Evolutionary conservation across 345 rosid genomes (phyloP).

Genomic region (Aurinia saxatilis): DNA sequence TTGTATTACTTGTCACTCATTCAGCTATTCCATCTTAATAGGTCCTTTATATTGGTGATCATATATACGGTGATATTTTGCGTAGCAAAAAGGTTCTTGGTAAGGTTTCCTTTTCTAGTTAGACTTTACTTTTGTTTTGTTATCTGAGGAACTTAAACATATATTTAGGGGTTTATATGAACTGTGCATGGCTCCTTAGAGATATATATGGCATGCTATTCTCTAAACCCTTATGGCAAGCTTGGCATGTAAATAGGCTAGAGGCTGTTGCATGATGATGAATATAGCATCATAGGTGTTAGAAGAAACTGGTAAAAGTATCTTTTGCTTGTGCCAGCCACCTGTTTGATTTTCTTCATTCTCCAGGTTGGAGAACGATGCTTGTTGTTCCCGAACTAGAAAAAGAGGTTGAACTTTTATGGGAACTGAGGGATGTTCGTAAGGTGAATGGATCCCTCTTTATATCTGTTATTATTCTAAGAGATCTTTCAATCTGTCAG

Average conservation of each 20-base stretch:
- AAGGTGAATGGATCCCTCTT: slow-evolving; percentile 44
- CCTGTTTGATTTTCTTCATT: slow-evolving; percentile 7
- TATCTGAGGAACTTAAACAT: not conserved
- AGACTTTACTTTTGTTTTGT: not conserved
- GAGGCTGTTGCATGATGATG: not conserved
- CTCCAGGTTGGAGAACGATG: slow-evolving; percentile 96
- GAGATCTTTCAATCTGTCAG: not conserved
- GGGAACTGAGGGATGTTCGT: slow-evolving; percentile 62
- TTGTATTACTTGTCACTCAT: slow-evolving; percentile 1
- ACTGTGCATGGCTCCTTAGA: not conserved
- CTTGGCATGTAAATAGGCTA: not conserved
- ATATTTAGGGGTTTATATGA: not conserved
- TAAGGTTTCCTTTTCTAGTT: slow-evolving; percentile 22
- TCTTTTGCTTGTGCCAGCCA: not conserved
- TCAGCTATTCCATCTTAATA: slow-evolving; percentile 21
- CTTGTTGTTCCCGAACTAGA: slow-evolving; percentile 97
- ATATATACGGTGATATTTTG: slow-evolving; percentile 93
- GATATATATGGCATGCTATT: not conserved
- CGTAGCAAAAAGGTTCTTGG: slow-evolving; percentile 97
- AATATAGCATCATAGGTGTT: not conserved
- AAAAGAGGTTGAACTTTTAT: slow-evolving; percentile 83
- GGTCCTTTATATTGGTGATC: slow-evolving; percentile 99
- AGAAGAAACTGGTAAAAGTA: not conserved
- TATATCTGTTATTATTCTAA: not conserved
- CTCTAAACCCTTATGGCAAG: not conserved